Evolutionary conservation across 257 asterid genomes (phyloP).

Genomic region (Solanum sitiens): DNA sequence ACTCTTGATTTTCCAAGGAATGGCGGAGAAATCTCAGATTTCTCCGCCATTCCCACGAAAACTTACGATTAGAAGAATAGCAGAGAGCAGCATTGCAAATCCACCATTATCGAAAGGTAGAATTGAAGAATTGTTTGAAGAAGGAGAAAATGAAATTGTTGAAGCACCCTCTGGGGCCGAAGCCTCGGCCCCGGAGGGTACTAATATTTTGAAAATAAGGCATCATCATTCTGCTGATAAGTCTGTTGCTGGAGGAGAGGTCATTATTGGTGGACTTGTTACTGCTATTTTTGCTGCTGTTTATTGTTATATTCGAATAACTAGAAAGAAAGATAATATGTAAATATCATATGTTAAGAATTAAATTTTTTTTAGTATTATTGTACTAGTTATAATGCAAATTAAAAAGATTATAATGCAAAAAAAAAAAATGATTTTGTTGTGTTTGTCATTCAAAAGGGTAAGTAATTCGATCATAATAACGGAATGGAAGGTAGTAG

Average conservation of each 20-base stretch:
- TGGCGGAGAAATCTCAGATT: neutral
- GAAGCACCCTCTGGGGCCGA: slow-evolving; percentile 18
- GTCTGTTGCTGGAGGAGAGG: slow-evolving; percentile 62
- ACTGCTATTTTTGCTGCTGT: slow-evolving; percentile 62
- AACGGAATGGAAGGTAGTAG: neutral
- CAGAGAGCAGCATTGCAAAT: slow-evolving; percentile 14
- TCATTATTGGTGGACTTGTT: slow-evolving; percentile 70
- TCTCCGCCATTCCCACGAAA: neutral
- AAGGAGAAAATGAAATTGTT: neutral
- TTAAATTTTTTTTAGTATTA: neutral
- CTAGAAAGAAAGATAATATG: slow-evolving; percentile 19
- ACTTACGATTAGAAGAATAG: neutral
- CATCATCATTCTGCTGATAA: slow-evolving; percentile 39
- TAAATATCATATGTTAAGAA: neutral
- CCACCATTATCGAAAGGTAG: neutral
- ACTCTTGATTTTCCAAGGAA: neutral
- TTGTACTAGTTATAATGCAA: neutral
- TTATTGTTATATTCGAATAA: slow-evolving; percentile 63
- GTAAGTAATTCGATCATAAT: neutral
- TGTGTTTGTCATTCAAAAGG: neutral
- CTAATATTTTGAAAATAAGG: slow-evolving; percentile 1
- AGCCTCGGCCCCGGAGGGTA: slow-evolving; percentile 37
- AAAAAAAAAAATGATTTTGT: neutral
- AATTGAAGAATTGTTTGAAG: neutral
- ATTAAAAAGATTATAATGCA: neutral